Evolutionary conservation across 805 yeast genomes (phyloP).

Genomic region (Myxozyma geophila): DNA sequence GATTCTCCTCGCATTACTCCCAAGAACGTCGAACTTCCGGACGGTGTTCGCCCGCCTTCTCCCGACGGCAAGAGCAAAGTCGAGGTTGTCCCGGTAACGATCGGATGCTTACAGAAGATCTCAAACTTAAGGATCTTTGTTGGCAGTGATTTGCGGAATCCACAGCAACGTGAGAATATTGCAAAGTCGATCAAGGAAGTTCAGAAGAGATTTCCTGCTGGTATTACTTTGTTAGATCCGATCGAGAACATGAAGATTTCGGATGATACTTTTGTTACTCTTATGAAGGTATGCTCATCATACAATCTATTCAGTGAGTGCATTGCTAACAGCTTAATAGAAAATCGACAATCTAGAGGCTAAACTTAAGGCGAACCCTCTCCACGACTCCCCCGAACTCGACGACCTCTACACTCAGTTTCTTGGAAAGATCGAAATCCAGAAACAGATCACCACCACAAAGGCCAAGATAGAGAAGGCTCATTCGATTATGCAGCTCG

Average conservation of each 20-base stretch:
- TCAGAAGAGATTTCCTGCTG: slow-evolving; percentile 82
- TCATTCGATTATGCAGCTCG: slow-evolving; percentile 89
- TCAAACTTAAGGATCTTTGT: slow-evolving; percentile 80
- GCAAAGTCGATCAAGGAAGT: slow-evolving; percentile 79
- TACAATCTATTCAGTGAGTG: background rate
- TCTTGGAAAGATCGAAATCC: slow-evolving; percentile 64
- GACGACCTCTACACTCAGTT: slow-evolving; percentile 67
- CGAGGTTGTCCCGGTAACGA: slow-evolving; percentile 82
- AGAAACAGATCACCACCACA: slow-evolving; percentile 60
- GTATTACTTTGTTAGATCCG: slow-evolving; percentile 90
- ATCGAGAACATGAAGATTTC: slow-evolving; percentile 87
- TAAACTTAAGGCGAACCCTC: slow-evolving; percentile 72
- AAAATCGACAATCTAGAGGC: slow-evolving; percentile 84
- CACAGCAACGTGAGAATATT: slow-evolving; percentile 55
- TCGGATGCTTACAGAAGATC: slow-evolving; percentile 72
- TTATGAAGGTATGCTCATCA: slow-evolving; percentile 43
- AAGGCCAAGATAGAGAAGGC: slow-evolving; percentile 76
- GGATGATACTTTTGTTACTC: slow-evolving; percentile 72
- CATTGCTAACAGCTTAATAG: slow-evolving; percentile 46
- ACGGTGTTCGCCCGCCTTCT: slow-evolving; percentile 85
- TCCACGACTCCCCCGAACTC: slow-evolving; percentile 54
- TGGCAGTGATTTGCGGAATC: slow-evolving; percentile 68
- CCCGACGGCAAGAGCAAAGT: slow-evolving; percentile 69
- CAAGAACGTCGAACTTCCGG: slow-evolving; percentile 75
- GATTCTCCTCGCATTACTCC: slow-evolving; percentile 64